A percentile compares a stretch with the other conserved stretches of the same genome.
Evolutionary conservation across 495 filamentous ascomycete species (phyloP).

Genomic region (Trypethelium eluteriae): DNA sequence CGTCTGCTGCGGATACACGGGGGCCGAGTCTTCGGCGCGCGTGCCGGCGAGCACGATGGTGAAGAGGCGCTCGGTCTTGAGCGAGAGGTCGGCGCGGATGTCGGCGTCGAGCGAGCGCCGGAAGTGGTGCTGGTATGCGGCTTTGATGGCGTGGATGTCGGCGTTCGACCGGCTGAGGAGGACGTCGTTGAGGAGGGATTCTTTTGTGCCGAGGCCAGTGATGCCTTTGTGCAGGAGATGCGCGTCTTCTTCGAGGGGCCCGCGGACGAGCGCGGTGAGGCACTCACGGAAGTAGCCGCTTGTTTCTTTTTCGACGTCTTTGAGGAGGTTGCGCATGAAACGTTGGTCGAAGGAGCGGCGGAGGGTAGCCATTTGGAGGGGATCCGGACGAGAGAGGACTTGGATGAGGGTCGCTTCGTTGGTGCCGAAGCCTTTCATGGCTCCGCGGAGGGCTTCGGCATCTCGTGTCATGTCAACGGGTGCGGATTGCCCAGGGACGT

Average conservation of each 20-base stretch:
- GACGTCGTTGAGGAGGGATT: conserved; percentile 75
- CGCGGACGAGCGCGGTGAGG: conserved; percentile 63
- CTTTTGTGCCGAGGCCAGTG: conserved; percentile 75
- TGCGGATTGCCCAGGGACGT: conserved; percentile 24
- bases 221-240: conserved; percentile 58
- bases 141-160: conserved; percentile 74
- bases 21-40: conserved; percentile 66
- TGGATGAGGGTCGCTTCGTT: conserved; percentile 67
- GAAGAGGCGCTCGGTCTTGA: conserved; percentile 79
- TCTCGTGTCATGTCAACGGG: conserved; percentile 39
- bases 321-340: conserved; percentile 57
- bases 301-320: conserved; percentile 70
- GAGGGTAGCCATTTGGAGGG: conserved; percentile 62
- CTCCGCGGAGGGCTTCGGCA: conserved; percentile 61
- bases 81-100: conserved; percentile 68
- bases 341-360: conserved; percentile 56
- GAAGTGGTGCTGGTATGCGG: conserved; percentile 60
- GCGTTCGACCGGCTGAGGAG: conserved; percentile 76
- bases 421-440: conserved; percentile 90
- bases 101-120: conserved; percentile 53
- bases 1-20: conserved; percentile 59
- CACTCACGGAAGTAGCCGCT: conserved; percentile 62
- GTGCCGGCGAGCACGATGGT: conserved; percentile 62
- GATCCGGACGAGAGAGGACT: conserved; percentile 58
- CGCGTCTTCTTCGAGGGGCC: conserved; percentile 66